Conservation (phyloP, 1,284 basidiomycete genomes). For the Ceratorhiza oryzae-sativae region DNA sequence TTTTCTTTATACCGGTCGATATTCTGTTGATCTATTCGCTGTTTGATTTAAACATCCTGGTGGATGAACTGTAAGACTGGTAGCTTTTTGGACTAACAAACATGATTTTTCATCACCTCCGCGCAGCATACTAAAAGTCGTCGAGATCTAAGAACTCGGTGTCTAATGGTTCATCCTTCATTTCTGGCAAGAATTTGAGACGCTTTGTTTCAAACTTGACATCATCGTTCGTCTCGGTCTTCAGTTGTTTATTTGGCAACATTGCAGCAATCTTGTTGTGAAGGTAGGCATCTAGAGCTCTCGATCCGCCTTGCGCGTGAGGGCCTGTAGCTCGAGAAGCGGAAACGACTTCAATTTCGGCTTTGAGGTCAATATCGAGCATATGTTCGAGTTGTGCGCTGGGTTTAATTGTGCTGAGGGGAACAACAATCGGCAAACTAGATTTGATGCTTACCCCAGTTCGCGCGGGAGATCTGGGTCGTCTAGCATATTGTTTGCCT, state of each 20-base stretch:
- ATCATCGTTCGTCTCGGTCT: not conserved
- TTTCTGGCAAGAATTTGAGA: not conserved
- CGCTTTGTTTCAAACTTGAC: not conserved
- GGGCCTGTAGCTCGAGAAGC: conserved; percentile 8
- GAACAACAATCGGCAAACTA: not conserved
- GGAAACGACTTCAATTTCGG: conserved; percentile 82
- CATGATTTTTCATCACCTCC: conserved; percentile 7
- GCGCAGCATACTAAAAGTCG: not conserved
- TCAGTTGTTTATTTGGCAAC: too few relatives aligned
- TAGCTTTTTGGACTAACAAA: conserved; percentile 34
- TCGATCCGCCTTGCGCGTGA: not conserved
- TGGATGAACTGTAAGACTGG: conserved; percentile 36
- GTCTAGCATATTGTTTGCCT: conserved; percentile 74
- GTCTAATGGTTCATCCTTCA: conserved; percentile 2
- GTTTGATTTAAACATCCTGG: conserved; percentile 27
- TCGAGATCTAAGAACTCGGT: conserved; percentile 10
- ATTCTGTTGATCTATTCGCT: conserved; percentile 26
- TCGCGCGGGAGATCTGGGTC: conserved; percentile 44
- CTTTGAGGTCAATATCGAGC: conserved; percentile 80
- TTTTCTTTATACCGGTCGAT: not conserved
- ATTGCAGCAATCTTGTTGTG: conserved; percentile 2
- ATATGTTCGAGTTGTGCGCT: conserved; percentile 82
- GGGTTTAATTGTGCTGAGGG: not conserved
- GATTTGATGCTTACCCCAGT: conserved; percentile 68
- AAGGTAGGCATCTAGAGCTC: conserved; percentile 9